Evolutionary conservation across 345 rosid species (phyloP).

Genomic region (Lepidium sativum): DNA sequence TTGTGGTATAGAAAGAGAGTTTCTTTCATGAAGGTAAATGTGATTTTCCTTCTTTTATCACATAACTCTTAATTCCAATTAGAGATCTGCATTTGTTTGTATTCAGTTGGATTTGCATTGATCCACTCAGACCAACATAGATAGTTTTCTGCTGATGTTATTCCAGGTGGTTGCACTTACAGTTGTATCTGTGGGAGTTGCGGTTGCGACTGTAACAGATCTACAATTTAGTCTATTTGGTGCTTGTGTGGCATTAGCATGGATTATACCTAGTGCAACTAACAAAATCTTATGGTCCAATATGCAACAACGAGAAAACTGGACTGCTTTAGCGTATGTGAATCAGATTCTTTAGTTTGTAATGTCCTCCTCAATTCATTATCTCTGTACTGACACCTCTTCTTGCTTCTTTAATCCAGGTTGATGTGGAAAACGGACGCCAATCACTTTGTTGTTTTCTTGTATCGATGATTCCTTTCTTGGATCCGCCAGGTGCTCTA

Average conservation of each 20-base stretch:
- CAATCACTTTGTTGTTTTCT: conserved; percentile 81
- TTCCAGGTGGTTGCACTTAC: conserved; percentile 73
- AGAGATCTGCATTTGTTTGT: not conserved
- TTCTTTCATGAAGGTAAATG: conserved; percentile 62
- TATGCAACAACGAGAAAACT: conserved; percentile 82
- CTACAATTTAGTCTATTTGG: conserved; percentile 86
- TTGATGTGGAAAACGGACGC: conserved; percentile 99
- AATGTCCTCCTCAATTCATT: not conserved
- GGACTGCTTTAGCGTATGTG: conserved; percentile 93
- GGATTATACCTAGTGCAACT: conserved; percentile 90
- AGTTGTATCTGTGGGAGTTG: conserved; percentile 79
- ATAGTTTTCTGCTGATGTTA: too few species aligned
- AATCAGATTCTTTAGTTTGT: not conserved
- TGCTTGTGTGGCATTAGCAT: conserved; percentile 82
- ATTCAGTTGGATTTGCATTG: too few species aligned
- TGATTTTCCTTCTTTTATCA: not conserved
- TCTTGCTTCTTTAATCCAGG: conserved; percentile 31
- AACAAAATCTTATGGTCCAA: conserved; percentile 96
- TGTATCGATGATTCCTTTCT: conserved; percentile 70
- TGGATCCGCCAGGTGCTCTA: conserved; percentile 88
- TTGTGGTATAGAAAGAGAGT: conserved; percentile 64
- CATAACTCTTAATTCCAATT: not conserved
- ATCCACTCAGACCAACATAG: too few species aligned
- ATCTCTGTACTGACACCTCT: not conserved
- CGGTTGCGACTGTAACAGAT: conserved; percentile 93